Base-by-base conservation (phyloP, 192 early-diverging fungal species). In the Diversispora eburnea region DNA sequence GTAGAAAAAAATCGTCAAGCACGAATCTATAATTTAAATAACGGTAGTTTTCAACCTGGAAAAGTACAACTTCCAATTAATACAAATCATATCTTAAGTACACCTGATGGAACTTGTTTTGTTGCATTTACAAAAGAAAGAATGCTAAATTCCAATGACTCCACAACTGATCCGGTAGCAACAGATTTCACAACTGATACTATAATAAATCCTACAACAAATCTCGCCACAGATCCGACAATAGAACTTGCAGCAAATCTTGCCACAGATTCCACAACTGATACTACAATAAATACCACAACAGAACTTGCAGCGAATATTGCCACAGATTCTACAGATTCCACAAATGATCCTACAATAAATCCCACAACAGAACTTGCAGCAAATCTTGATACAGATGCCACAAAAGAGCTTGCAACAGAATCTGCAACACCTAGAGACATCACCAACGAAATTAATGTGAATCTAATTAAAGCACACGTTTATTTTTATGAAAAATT, bases 101-200 rank as follows among this genome's bases (percentile, higher is more conserved):
- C 70, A 12, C 67, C 55, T 3, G 65, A 75, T 68, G 74, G 74
- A 4, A 25, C 74, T 4, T 75, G 74, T 25, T 45, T 75, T 45
- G 57, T 75, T 5, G 74, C 74, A 5, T 69, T 75, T 69, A 39
- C 19, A 12, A 3, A 55, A 46, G 33, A 62, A 8, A 47, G 49
- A 12, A 12, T 5, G 8, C 49, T 12, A 51, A 13, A 51, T 51
- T 51, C 49, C 13, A 46, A 41, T n/a, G 33, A 67, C 20, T 47
- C 15, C 8, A 45, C 4, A 8, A 47, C 17, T 8, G 65, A 12
- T 51, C 13, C 49, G 13, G 13, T 17, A 12, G 49, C 15, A 15
- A 17, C 9, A 42, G 46, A 67, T 6, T 5, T 3, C 19, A 4
- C 13, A 19, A 46, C 4, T 39, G 51, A 33, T 33, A 0, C 25